A percentile compares a stretch with the other conserved stretches of the same genome.
Evolutionary conservation across 331 rosid species (phyloP).

Genomic region (Cucumis variabilis): DNA sequence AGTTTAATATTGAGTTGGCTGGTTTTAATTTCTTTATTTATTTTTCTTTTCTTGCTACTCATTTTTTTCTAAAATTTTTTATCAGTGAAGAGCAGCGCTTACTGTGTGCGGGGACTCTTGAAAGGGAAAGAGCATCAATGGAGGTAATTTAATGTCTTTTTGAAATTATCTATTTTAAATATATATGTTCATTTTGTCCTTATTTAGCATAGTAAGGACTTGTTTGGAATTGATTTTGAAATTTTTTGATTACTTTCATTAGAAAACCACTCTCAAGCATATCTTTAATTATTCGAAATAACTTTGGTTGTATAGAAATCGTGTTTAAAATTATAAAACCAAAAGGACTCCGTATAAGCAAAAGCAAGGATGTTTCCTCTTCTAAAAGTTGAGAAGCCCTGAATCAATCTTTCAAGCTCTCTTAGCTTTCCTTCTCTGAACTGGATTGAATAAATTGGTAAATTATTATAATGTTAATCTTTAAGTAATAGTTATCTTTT

Average conservation of each 20-base stretch:
- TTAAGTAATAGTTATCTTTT: too few species aligned
- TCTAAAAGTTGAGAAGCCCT: slow-evolving; percentile 57
- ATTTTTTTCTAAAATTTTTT: slow-evolving; percentile 15
- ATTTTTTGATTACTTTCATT: too few species aligned
- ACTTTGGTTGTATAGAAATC: not conserved
- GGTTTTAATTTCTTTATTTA: not conserved
- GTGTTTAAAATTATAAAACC: not conserved
- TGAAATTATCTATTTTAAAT: not conserved
- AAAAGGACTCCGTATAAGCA: slow-evolving; percentile 43
- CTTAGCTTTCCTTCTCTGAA: slow-evolving; percentile 67
- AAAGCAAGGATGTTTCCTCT: slow-evolving; percentile 41
- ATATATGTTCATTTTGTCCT: not conserved
- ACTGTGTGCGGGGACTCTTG: slow-evolving; percentile 84
- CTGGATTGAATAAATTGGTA: slow-evolving; percentile 42
- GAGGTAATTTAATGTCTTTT: slow-evolving; percentile 57
- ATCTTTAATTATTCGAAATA: too few species aligned
- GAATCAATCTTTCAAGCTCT: slow-evolving; percentile 79
- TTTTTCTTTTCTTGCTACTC: not conserved
- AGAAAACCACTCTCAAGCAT: not conserved
- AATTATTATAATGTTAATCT: not conserved
- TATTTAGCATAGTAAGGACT: too few species aligned
- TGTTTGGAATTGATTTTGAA: not conserved
- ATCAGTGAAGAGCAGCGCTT: slow-evolving; percentile 98
- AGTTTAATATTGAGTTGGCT: not conserved
- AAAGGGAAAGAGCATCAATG: slow-evolving; percentile 80